phyloP scores from a whole-genome alignment of 805 yeast genomes.

The Starmera amethionina region DNA sequence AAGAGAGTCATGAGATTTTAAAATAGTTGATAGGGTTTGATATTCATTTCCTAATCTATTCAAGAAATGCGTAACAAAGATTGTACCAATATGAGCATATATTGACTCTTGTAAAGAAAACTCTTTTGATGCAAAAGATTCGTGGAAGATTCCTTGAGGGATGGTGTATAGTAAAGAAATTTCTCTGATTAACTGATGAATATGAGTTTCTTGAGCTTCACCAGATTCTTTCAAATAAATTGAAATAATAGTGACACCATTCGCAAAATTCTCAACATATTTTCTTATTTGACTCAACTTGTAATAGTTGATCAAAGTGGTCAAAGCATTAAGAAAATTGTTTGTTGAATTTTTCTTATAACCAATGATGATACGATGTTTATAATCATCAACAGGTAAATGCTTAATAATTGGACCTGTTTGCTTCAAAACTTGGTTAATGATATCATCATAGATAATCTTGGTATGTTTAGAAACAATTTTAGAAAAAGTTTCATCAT shows the following conservation, averaged over 20 bases:
- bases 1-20: slow-evolving; percentile 51
- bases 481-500: slow-evolving; percentile 69
- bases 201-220: slow-evolving; percentile 50
- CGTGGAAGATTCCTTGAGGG: slow-evolving; percentile 77
- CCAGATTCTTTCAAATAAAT: slow-evolving; percentile 65
- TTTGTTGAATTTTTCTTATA: slow-evolving; percentile 78
- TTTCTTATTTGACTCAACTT: slow-evolving; percentile 77
- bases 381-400: slow-evolving; percentile 70
- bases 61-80: slow-evolving; percentile 88
- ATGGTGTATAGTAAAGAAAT: slow-evolving; percentile 87
- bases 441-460: slow-evolving; percentile 60
- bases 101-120: slow-evolving; percentile 90
- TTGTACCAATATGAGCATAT: slow-evolving; percentile 88
- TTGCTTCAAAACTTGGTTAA: slow-evolving; percentile 56
- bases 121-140: slow-evolving; percentile 60
- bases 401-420: slow-evolving; percentile 92
- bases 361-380: slow-evolving; percentile 82
- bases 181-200: slow-evolving; percentile 86
- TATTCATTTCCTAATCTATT: slow-evolving; percentile 92
- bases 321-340: slow-evolving; percentile 77
- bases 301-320: slow-evolving; percentile 82
- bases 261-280: slow-evolving; percentile 89
- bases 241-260: slow-evolving; percentile 80
- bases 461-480: slow-evolving; percentile 78
- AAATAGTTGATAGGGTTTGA: slow-evolving; percentile 51